Base-by-base conservation (phyloP, 129 eudicot species). In the Artemisia tridentata region DNA sequence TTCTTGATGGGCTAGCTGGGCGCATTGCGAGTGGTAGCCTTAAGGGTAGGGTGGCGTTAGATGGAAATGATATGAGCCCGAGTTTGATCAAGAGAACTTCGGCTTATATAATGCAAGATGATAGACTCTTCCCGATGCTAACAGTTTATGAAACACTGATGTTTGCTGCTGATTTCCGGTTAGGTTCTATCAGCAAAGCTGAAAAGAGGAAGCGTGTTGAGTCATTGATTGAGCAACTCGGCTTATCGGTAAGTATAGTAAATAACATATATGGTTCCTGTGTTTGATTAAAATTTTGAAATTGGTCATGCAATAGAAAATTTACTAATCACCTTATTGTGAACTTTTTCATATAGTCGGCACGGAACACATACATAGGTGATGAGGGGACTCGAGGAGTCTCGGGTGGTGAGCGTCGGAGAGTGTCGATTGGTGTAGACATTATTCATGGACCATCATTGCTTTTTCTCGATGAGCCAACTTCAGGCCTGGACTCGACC, bases 391-490 rank as follows among this genome's bases (percentile, higher is more conserved):
- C 83, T 17, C 77, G 97, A 59, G 97, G 97, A 47, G 89, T 91
- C 23, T 91, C 97, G 0, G 96, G 97, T 1, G 97, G 97, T 2
- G 96, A 91, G 84, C 83, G 96, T 11, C 87, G 95, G 4, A 82
- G 97, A 49, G 97, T 91, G 12, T 84, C 95, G 7, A 87, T 91
- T 55, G 97, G 96, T 52, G 88, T 88, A 21, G 97, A 91, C 69
- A 88, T 91, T 71, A 89, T 91, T 67, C 95, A 88, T 18, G 88
- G 90, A 67, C 97, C 97, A 13, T 82, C 96, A n/a, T 80, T 91
- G 12, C 84, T 91, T 57, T 91, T 91, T 78, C 83, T 91, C 29
- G 97, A 91, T 59, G 97, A 91, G 73, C 97, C 97, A 3, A 91
- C 97, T 50, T 91, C 97, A 0, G 96, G 97, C 57, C 77, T 91